Evolutionary conservation across 495 filamentous ascomycete species (phyloP).

Genomic region (Xanthoparmelia taractica): DNA sequence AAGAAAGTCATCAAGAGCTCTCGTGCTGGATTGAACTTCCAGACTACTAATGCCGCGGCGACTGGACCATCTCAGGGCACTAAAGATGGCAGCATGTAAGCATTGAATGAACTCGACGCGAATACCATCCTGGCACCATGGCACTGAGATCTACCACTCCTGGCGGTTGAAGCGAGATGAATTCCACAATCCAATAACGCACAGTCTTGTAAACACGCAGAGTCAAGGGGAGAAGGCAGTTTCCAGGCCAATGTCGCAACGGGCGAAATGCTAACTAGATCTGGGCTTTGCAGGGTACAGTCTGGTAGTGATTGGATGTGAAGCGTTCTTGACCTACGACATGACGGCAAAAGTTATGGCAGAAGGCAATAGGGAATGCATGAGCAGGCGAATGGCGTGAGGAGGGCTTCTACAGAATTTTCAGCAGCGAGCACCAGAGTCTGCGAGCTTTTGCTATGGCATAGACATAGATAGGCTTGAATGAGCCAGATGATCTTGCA

Average conservation of each 20-base stretch:
- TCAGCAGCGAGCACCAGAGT: neutral
- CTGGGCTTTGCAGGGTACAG: conserved; percentile 5
- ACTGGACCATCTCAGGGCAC: neutral
- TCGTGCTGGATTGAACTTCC: conserved; percentile 56
- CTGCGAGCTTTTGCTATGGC: neutral
- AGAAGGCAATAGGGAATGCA: neutral
- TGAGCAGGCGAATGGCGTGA: neutral
- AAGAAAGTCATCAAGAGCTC: conserved; percentile 77
- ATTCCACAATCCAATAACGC: neutral
- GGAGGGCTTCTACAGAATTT: neutral
- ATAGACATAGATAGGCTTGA: neutral
- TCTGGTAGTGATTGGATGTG: conserved; percentile 3
- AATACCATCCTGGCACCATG: neutral
- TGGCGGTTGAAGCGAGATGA: neutral
- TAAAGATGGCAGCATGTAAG: conserved; percentile 19
- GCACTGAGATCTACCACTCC: neutral
- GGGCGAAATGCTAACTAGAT: conserved; percentile 4
- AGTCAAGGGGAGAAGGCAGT: conserved; percentile 1
- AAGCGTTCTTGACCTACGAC: neutral
- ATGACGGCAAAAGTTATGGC: neutral
- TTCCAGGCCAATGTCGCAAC: neutral
- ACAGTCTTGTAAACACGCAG: conserved; percentile 5
- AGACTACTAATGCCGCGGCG: neutral
- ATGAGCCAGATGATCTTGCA: neutral
- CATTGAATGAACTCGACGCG: conserved; percentile 4